Base-by-base conservation (phyloP, 768 basidiomycete genomes). In the Mycena filopes region DNA sequence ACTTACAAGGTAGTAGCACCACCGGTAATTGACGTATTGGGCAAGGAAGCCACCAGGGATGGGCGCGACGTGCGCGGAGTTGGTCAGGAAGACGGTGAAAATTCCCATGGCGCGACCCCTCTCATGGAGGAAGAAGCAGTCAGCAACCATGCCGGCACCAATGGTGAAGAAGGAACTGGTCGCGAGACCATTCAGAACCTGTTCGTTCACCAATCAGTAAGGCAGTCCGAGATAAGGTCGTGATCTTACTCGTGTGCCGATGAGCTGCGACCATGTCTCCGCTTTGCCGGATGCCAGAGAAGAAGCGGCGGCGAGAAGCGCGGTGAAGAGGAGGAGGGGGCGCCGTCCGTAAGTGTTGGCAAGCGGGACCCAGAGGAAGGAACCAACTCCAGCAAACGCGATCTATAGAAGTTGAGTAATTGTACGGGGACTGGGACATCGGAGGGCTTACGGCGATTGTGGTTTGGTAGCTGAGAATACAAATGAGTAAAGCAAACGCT, bases 91-190 rank as follows among this genome's bases (percentile, higher is more conserved):
- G 1, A 70, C 69, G n/a, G 69, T 70, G n/a, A 66, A 70, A 15
- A 67, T 55, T 5, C 65, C 69, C 55, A 66, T 57, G 8, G 69
- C 68, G 31, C 68, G 64, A 31, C 68, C 68, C 29, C 70, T 62
- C 41, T 72, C 71, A 45, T 72, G 71, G 4, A 71, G 67, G 61
- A 71, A 71, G 49, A 72, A 72, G 36, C 60, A 63, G 51, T 72
- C 71, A 9, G 65, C 49, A 11, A 72, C 70, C 50, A 63, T 54
- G 21, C 63, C 70, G 12, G 71, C 56, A 31, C 70, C 70, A n/a
- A 72, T 4, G n/a, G 70, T 68, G 43, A 67, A 70, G 58, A 71
- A 66, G 3, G 67, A 67, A 18, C 48, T 46, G 2, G 67, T 68
- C 16, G 65, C 71, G 20, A 72, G 26, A 28, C 71, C 71, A 23